Evolutionary conservation across 2,329 filamentous ascomycete genomes (phyloP).

Genomic region (Fusarium mangiferae): DNA sequence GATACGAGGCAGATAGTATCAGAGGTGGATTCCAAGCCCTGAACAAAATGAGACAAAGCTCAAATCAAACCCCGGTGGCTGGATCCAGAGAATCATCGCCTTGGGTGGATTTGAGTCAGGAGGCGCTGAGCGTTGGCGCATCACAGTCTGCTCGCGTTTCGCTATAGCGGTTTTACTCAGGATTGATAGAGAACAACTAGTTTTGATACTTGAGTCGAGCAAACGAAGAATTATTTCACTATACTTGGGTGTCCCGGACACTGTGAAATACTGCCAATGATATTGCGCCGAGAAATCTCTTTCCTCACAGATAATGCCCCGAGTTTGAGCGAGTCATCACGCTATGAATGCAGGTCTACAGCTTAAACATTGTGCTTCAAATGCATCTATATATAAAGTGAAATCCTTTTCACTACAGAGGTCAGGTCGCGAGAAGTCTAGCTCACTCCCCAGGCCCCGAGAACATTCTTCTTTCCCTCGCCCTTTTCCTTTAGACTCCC

Average conservation of each 20-base stretch:
- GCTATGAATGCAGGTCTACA: background rate
- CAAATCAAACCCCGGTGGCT: background rate
- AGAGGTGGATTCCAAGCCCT: constrained; percentile 60
- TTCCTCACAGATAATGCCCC: background rate
- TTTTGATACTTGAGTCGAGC: background rate
- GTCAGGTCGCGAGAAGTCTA: background rate
- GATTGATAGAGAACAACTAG: background rate
- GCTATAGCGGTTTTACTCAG: background rate
- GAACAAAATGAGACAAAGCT: constrained; percentile 24
- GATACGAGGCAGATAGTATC: constrained; percentile 58
- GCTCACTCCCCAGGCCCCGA: constrained; percentile 39
- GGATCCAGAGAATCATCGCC: background rate
- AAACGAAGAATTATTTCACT: background rate
- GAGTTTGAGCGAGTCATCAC: background rate
- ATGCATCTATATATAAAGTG: too few relatives aligned
- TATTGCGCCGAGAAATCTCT: too few relatives aligned
- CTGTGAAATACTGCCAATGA: background rate
- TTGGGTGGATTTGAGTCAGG: constrained; percentile 14
- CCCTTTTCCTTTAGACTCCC: constrained; percentile 8
- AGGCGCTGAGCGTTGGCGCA: background rate
- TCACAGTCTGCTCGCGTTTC: constrained; percentile 15
- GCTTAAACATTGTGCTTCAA: too few relatives aligned
- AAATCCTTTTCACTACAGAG: background rate
- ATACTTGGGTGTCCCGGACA: background rate
- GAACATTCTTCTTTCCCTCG: constrained; percentile 24